phyloP scores from a whole-genome alignment of 1,284 basidiomycete species.

The Chalciporus sp. region DNA sequence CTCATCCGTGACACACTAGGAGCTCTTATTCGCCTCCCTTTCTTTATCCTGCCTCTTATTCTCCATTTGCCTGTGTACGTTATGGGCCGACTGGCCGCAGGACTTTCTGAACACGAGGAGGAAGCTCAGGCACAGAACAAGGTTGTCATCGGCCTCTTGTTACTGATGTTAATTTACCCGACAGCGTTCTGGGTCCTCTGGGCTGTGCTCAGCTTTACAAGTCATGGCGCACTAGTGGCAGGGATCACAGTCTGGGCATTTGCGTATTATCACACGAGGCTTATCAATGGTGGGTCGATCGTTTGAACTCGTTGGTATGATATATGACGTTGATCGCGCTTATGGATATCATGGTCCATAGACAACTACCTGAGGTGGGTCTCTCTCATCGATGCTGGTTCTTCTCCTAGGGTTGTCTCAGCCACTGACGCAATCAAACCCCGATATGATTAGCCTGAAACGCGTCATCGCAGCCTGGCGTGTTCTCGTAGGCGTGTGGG shows the following conservation, averaged over 20 bases:
- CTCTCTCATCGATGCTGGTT: conserved; percentile 4
- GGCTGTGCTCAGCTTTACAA: conserved; percentile 75
- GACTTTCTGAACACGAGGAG: conserved; percentile 82
- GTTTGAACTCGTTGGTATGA: conserved; percentile 11
- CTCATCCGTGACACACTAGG: conserved; percentile 78
- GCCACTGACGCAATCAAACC: conserved; percentile 22
- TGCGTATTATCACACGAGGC: conserved; percentile 77
- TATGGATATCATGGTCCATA: conserved; percentile 29
- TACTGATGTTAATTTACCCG: conserved; percentile 80
- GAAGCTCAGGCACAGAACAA: conserved; percentile 94
- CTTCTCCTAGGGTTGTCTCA: conserved; percentile 12
- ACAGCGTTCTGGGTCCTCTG: conserved; percentile 78
- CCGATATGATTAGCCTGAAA: conserved; percentile 57
- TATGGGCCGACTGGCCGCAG: conserved; percentile 74
- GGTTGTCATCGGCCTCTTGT: conserved; percentile 79
- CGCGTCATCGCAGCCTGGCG: conserved; percentile 87
- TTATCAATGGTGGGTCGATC: conserved; percentile 67
- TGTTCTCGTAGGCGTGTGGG: conserved; percentile 88
- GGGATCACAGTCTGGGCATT: conserved; percentile 67
- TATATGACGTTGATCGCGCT: conserved; percentile 23
- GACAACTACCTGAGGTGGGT: conserved; percentile 83
- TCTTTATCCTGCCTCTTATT: conserved; percentile 84
- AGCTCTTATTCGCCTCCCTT: conserved; percentile 74
- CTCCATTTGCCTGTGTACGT: conserved; percentile 84
- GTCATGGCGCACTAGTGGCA: conserved; percentile 54